Percentiles rank a stretch among this genome's conserved stretches.
Evolutionary conservation across 2,329 filamentous ascomycete species (phyloP).

Genomic region (Dactylellina cionopaga): DNA sequence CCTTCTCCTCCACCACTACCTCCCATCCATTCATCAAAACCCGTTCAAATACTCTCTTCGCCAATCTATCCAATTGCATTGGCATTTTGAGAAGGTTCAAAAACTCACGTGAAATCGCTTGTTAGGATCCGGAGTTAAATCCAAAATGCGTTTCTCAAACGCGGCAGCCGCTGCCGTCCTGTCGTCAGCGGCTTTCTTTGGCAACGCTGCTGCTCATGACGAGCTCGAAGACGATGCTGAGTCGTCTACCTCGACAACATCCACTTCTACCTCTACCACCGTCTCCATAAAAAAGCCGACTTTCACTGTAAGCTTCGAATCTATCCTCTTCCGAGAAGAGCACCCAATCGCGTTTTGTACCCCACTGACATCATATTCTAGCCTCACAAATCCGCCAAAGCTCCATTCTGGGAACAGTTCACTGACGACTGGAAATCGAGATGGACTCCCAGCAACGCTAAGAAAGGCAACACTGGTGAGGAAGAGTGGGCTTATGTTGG

Average conservation of each 20-base stretch:
- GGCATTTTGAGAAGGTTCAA: neutral
- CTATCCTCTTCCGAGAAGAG: slow-evolving; percentile 3
- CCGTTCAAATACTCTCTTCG: neutral
- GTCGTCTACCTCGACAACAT: slow-evolving; percentile 58
- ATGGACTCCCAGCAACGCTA: slow-evolving; percentile 95
- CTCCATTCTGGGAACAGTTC: slow-evolving; percentile 97
- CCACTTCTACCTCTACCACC: slow-evolving; percentile 64
- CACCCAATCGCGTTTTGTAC: slow-evolving; percentile 11
- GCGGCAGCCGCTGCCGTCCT: slow-evolving; percentile 75
- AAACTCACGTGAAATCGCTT: slow-evolving; percentile 10
- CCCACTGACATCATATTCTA: slow-evolving; percentile 61
- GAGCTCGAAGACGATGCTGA: slow-evolving; percentile 64
- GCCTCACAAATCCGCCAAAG: slow-evolving; percentile 83
- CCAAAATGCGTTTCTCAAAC: slow-evolving; percentile 82
- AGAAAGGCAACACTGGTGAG: slow-evolving; percentile 85
- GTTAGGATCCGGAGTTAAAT: slow-evolving; percentile 53
- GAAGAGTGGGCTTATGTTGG: slow-evolving; percentile 98
- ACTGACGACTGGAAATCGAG: slow-evolving; percentile 92
- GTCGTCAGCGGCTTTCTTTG: slow-evolving; percentile 75
- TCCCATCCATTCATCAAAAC: neutral
- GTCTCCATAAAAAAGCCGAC: slow-evolving; percentile 75
- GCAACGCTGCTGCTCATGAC: slow-evolving; percentile 74
- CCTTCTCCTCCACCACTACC: neutral
- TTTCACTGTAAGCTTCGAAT: slow-evolving; percentile 78
- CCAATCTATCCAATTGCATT: neutral